These are phyloP conservation scores for Geum urbanum DNA, from an alignment of 306 rosid species.

Conservation along the genomic window DNA sequence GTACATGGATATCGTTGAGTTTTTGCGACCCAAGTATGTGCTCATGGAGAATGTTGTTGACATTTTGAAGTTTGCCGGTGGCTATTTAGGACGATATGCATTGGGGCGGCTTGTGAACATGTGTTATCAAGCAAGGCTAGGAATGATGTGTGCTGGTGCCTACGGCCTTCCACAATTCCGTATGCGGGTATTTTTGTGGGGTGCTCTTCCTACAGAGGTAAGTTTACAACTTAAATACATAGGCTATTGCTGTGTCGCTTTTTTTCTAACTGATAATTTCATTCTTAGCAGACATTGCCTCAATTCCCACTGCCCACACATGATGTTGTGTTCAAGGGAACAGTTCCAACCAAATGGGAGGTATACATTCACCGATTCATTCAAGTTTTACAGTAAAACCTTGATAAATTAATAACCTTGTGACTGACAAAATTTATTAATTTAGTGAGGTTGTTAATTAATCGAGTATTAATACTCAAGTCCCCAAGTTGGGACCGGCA, in stretches of 20 bases:
- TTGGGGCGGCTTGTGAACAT: slow-evolving; percentile 66
- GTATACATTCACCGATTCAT: slow-evolving; percentile 20
- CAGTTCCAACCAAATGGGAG: slow-evolving; percentile 66
- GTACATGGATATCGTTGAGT: slow-evolving; percentile 59
- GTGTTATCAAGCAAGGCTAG: slow-evolving; percentile 75
- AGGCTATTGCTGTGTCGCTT: background rate
- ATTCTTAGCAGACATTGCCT: slow-evolving; percentile 55
- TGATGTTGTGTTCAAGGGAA: slow-evolving; percentile 66
- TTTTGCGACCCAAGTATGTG: slow-evolving; percentile 53
- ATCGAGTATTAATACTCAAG: no score
- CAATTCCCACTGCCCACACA: slow-evolving; percentile 82
- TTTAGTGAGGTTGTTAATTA: no score
- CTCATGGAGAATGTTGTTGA: slow-evolving; percentile 89
- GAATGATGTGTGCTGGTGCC: slow-evolving; percentile 82
- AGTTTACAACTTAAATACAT: background rate
- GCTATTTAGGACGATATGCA: slow-evolving; percentile 73
- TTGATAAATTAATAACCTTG: no score
- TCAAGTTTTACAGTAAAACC: no score
- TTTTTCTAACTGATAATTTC: background rate
- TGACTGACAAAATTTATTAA: no score
- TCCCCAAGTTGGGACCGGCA: no score
- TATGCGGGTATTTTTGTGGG: slow-evolving; percentile 82
- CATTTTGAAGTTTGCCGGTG: slow-evolving; percentile 59
- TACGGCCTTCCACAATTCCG: slow-evolving; percentile 84
- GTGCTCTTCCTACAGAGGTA: slow-evolving; percentile 60